Percentiles rank a stretch among this genome's conserved stretches.
Conservation (phyloP, 2,329 filamentous ascomycete genomes). For the Anthostomella pinea region DNA sequence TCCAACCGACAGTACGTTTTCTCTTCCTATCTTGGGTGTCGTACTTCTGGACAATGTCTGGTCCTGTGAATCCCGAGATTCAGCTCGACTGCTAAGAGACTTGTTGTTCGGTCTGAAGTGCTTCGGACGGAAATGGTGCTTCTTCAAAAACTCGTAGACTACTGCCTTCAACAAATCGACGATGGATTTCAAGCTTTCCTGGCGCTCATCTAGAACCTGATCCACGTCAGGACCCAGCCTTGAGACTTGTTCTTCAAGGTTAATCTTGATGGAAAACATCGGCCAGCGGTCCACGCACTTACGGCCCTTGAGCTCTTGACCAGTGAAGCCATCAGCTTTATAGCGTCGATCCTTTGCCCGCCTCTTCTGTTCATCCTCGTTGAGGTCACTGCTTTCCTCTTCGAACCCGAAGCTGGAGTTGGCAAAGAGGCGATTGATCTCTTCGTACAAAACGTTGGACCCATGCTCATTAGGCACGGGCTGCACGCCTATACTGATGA, state of each 20-base stretch:
- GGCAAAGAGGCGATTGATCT: slow-evolving; percentile 73
- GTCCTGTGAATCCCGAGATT: slow-evolving; percentile 2
- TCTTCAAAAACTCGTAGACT: slow-evolving; percentile 70
- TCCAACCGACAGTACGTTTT: too few relatives aligned
- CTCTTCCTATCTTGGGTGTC: slow-evolving; percentile 7
- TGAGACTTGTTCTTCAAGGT: slow-evolving; percentile 27
- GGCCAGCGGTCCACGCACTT: slow-evolving; percentile 81
- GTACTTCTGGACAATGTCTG: slow-evolving; percentile 11
- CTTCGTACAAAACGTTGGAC: slow-evolving; percentile 68
- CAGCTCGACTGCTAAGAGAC: slow-evolving; percentile 1
- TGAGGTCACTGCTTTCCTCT: slow-evolving; percentile 44
- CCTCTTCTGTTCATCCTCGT: slow-evolving; percentile 30
- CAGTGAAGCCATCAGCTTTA: slow-evolving; percentile 47
- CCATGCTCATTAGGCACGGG: slow-evolving; percentile 57
- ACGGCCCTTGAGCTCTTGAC: slow-evolving; percentile 49
- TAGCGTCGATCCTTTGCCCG: slow-evolving; percentile 21
- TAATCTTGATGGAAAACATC: slow-evolving; percentile 80
- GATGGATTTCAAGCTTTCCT: slow-evolving; percentile 52
- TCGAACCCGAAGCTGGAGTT: slow-evolving; percentile 72
- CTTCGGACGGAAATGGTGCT: slow-evolving; percentile 64
- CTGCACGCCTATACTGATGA: slow-evolving; percentile 73
- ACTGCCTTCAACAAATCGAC: slow-evolving; percentile 66
- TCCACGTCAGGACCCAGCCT: slow-evolving; percentile 29
- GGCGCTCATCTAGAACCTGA: slow-evolving; percentile 44
- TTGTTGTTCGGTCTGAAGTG: slow-evolving; percentile 15